Conservation (phyloP, 108 stramenopile genomes). For the Skeletonema marinoi region DNA sequence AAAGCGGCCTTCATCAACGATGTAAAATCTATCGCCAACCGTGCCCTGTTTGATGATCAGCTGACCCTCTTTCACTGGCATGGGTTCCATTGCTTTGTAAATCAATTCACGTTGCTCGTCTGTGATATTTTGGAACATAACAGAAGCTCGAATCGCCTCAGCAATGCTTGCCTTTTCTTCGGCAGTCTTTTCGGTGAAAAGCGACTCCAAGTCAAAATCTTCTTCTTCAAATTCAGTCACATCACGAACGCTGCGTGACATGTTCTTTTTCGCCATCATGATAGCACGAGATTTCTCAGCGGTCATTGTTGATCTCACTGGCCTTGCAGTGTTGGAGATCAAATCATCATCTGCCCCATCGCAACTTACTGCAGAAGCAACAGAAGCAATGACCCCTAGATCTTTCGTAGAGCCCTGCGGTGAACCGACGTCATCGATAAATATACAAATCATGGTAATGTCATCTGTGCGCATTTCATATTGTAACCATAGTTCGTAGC, state of each 20-base stretch:
- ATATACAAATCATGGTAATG: slow-evolving; percentile 95
- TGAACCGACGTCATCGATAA: slow-evolving; percentile 66
- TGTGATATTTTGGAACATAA: slow-evolving; percentile 92
- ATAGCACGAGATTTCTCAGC: slow-evolving; percentile 80
- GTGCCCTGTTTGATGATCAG: slow-evolving; percentile 92
- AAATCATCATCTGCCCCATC: slow-evolving; percentile 29
- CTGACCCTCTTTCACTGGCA: slow-evolving; percentile 85
- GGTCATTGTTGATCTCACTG: slow-evolving; percentile 70
- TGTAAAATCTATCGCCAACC: slow-evolving; percentile 93
- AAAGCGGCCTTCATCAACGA: slow-evolving; percentile 90
- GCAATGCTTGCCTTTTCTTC: slow-evolving; percentile 86
- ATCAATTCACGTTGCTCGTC: slow-evolving; percentile 87
- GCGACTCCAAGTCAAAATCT: slow-evolving; percentile 43
- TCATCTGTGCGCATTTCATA: slow-evolving; percentile 98
- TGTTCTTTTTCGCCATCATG: slow-evolving; percentile 53
- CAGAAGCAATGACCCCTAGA: not conserved
- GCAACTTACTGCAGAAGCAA: slow-evolving; percentile 3
- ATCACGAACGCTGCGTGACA: slow-evolving; percentile 27
- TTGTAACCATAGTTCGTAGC: slow-evolving; percentile 97
- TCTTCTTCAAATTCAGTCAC: slow-evolving; percentile 31
- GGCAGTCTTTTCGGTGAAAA: slow-evolving; percentile 83
- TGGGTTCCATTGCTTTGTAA: slow-evolving; percentile 87
- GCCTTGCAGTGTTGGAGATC: slow-evolving; percentile 44
- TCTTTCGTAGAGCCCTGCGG: slow-evolving; percentile 18
- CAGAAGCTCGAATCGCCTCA: slow-evolving; percentile 85